Conservation (phyloP, 352 stramenopile species). For the Phytophthora quininea region DNA sequence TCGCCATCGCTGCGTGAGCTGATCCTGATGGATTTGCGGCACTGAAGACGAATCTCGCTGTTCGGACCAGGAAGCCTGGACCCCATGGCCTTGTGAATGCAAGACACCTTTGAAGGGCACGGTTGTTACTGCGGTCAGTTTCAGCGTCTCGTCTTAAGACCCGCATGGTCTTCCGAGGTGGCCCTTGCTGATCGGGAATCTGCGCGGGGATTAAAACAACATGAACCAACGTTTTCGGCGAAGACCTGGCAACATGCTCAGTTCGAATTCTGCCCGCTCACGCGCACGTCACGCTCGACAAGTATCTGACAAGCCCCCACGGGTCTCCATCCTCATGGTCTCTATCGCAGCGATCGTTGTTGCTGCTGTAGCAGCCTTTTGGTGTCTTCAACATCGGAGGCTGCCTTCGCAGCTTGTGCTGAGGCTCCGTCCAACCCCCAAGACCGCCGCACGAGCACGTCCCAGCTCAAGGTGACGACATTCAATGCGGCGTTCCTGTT, state of each 20-base stretch:
- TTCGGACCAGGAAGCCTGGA: not conserved
- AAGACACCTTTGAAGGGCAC: not conserved
- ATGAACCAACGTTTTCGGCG: too few species aligned
- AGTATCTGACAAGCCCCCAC: conserved; percentile 23
- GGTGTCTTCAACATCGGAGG: conserved; percentile 23
- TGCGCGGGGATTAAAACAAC: too few species aligned
- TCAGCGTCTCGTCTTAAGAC: not conserved
- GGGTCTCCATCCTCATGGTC: conserved; percentile 34
- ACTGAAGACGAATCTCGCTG: not conserved
- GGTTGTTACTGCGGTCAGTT: not conserved
- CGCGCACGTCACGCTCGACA: conserved; percentile 9
- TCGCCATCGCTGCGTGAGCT: too few species aligned
- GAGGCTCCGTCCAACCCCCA: conserved; percentile 42
- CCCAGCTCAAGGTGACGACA: conserved; percentile 66
- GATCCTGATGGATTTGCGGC: not conserved
- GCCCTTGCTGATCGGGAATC: too few species aligned
- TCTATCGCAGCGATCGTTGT: conserved; percentile 16
- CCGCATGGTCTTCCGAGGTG: too few species aligned
- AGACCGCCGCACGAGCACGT: conserved; percentile 53
- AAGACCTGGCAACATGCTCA: conserved; percentile 16
- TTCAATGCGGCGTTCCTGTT: conserved; percentile 75
- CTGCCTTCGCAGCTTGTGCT: conserved; percentile 50
- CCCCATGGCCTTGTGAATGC: conserved; percentile 6
- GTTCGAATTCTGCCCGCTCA: conserved; percentile 27
- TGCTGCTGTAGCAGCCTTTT: conserved; percentile 22